phyloP scores from a whole-genome alignment of 345 rosid genomes.

The Eucalyptus sideroxylon region DNA sequence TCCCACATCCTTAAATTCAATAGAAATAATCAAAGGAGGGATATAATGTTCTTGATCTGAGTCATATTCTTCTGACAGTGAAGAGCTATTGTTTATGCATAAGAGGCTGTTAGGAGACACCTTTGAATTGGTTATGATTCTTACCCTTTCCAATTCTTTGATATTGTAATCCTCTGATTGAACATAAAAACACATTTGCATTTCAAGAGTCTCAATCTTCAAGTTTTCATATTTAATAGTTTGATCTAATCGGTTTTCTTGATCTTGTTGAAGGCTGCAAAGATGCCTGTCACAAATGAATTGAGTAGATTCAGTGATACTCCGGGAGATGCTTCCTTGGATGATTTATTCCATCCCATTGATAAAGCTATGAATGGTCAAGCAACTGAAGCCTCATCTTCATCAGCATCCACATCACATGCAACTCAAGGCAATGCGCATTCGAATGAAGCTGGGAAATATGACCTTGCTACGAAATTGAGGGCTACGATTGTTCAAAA shows the following conservation, averaged over 20 bases:
- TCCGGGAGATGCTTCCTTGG: conserved; percentile 95
- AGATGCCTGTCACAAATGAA: conserved; percentile 50
- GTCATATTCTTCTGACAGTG: background rate
- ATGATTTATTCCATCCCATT: conserved; percentile 85
- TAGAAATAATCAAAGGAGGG: background rate
- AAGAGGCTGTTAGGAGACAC: background rate
- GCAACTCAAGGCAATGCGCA: conserved; percentile 46
- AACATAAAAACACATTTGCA: background rate
- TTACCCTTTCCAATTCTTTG: background rate
- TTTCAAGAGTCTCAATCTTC: background rate
- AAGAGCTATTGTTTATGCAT: background rate
- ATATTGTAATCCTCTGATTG: background rate
- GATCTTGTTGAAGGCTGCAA: conserved; percentile 37
- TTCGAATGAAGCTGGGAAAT: conserved; percentile 58
- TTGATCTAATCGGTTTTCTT: background rate
- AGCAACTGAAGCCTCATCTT: conserved; percentile 74
- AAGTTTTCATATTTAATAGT: background rate
- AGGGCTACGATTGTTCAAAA: conserved; percentile 94
- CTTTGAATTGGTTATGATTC: background rate
- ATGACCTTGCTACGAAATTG: conserved; percentile 79
- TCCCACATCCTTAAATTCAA: background rate
- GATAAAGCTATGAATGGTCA: conserved; percentile 47
- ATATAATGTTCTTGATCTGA: background rate
- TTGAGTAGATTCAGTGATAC: conserved; percentile 87
- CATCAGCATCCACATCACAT: conserved; percentile 54